A percentile compares a stretch with the other conserved stretches of the same genome.
phyloP scores from a whole-genome alignment of 1,284 basidiomycete genomes.

The Austroboletus niveus region DNA sequence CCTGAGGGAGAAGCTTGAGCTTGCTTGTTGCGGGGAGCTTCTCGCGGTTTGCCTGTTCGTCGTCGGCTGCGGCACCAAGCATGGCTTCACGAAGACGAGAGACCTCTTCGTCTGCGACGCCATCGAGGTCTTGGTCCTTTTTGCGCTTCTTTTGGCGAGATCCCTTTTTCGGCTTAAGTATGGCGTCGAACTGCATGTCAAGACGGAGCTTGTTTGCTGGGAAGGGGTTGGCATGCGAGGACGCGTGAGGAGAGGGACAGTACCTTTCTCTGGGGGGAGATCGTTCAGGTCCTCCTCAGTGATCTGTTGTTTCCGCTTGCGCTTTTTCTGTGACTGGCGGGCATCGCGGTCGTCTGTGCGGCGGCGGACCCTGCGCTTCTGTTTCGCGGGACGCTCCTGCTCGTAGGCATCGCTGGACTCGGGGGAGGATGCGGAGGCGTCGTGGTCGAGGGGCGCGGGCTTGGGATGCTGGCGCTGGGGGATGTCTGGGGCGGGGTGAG shows the following conservation, averaged over 20 bases:
- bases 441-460: constrained; percentile 36
- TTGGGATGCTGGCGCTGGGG: constrained; percentile 35
- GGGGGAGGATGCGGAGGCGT: constrained; percentile 49
- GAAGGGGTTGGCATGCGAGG: background rate
- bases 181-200: constrained; percentile 78
- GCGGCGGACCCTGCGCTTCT: constrained; percentile 24
- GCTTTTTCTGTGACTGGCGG: constrained; percentile 47
- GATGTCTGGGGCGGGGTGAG: constrained; percentile 20
- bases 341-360: constrained; percentile 24
- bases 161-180: constrained; percentile 77
- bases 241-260: constrained; percentile 24
- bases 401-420: constrained; percentile 70
- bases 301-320: constrained; percentile 41
- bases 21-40: constrained; percentile 88
- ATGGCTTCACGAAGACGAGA: constrained; percentile 82
- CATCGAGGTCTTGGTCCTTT: constrained; percentile 78
- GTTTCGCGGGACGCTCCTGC: constrained; percentile 46
- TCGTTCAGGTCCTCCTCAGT: constrained; percentile 62
- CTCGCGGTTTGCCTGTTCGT: constrained; percentile 77
- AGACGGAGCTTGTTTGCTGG: constrained; percentile 62
- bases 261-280: constrained; percentile 71
- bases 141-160: constrained; percentile 68
- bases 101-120: constrained; percentile 91
- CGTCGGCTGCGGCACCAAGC: constrained; percentile 84
- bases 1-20: constrained; percentile 81